Percentiles rank a stretch among this genome's conserved stretches.
Evolutionary conservation across 192 early-diverging fungal genomes (phyloP).

Genomic region (Glomus cerebriforme): DNA sequence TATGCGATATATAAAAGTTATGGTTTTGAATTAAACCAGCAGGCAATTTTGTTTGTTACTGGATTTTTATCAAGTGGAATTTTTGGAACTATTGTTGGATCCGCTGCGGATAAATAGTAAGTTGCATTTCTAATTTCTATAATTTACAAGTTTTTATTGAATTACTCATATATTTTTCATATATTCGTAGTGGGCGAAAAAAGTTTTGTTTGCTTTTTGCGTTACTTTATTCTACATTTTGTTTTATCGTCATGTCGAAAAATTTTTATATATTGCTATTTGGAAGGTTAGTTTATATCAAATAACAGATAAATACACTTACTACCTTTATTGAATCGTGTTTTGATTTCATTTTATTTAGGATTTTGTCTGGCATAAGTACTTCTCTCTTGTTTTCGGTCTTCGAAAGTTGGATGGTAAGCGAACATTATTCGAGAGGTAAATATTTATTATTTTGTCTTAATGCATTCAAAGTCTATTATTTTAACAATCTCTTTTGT

Average conservation of each 20-base stretch:
- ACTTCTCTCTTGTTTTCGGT: constrained; percentile 58
- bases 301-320: neutral
- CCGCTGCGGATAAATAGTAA: constrained; percentile 69
- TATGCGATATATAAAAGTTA: constrained; percentile 68
- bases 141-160: neutral
- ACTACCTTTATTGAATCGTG: neutral
- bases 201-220: constrained; percentile 23
- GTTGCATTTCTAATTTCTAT: constrained; percentile 14
- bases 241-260: constrained; percentile 1
- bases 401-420: constrained; percentile 65
- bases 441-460: neutral
- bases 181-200: constrained; percentile 12
- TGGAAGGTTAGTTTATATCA: constrained; percentile 17
- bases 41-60: constrained; percentile 69
- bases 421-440: constrained; percentile 55
- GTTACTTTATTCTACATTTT: constrained; percentile 11
- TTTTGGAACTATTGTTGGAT: constrained; percentile 71
- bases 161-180: neutral
- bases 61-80: constrained; percentile 73
- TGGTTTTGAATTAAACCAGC: constrained; percentile 55
- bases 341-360: neutral
- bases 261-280: constrained; percentile 20
- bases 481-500: neutral
- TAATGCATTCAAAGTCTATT: neutral
- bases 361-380: constrained; percentile 49